Evolutionary conservation across 805 yeast species (phyloP).

Genomic region (Hanseniaspora occidentalis): DNA sequence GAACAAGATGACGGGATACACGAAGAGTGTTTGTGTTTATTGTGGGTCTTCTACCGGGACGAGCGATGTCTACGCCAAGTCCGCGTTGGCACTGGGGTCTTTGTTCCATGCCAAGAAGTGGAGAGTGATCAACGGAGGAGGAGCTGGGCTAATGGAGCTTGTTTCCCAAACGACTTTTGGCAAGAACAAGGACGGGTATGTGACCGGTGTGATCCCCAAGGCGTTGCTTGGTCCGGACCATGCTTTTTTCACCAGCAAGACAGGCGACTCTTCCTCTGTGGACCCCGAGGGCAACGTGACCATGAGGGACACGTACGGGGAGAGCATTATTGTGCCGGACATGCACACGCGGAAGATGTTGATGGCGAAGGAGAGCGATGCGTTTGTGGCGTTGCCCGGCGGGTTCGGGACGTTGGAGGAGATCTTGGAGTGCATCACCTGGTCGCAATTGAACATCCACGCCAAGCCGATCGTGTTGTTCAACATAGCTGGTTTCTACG

Average conservation of each 20-base stretch:
- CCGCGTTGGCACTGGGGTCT: conserved; percentile 50
- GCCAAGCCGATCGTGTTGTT: conserved; percentile 65
- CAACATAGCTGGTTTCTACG: conserved; percentile 73
- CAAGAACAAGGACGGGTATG: conserved; percentile 32
- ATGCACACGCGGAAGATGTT: conserved; percentile 82
- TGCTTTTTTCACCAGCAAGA: conserved; percentile 33
- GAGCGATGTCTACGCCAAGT: conserved; percentile 33
- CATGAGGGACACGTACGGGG: conserved; percentile 46
- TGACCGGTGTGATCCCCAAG: conserved; percentile 78
- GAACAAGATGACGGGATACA: conserved; percentile 5
- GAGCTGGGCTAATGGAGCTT: conserved; percentile 74
- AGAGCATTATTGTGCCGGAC: conserved; percentile 68
- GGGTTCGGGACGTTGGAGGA: conserved; percentile 89
- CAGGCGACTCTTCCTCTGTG: no score
- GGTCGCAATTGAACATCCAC: conserved; percentile 86
- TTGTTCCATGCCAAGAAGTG: conserved; percentile 45
- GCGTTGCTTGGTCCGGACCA: conserved; percentile 46
- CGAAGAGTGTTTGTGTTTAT: conserved; percentile 58
- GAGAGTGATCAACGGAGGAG: conserved; percentile 85
- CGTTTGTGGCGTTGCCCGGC: conserved; percentile 83
- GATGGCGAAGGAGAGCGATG: conserved; percentile 81
- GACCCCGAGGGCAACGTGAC: conserved; percentile 40
- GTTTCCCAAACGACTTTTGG: conserved; percentile 53
- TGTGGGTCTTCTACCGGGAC: conserved; percentile 77
- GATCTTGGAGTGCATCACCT: conserved; percentile 78